Evolutionary conservation across 2,329 filamentous ascomycete genomes (phyloP).

Genomic region (Colletotrichum incanum): DNA sequence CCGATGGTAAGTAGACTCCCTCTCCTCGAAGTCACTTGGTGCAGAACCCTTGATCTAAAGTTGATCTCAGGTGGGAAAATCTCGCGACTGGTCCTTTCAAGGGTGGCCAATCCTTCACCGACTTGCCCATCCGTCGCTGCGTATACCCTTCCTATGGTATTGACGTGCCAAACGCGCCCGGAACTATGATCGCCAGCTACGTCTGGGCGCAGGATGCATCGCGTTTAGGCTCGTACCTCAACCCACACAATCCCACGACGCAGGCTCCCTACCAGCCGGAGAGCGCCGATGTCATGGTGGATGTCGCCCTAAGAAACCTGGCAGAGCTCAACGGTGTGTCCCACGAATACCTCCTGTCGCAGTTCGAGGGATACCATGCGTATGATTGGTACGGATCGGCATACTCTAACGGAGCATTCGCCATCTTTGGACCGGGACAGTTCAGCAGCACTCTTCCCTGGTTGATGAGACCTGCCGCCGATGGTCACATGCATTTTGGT

Average conservation of each 20-base stretch:
- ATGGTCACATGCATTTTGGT: constrained; percentile 47
- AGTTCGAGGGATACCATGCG: constrained; percentile 45
- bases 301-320: constrained; percentile 44
- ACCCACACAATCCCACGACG: constrained; percentile 43
- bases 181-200: constrained; percentile 48
- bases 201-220: constrained; percentile 47
- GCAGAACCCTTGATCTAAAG: not conserved
- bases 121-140: constrained; percentile 51
- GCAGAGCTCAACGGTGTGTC: constrained; percentile 46
- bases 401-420: constrained; percentile 47
- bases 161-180: constrained; percentile 43
- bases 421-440: constrained; percentile 47
- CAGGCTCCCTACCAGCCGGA: constrained; percentile 43
- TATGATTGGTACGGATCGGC: constrained; percentile 48
- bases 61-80: constrained; percentile 43
- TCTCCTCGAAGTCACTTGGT: too few species aligned
- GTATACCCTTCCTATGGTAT: constrained; percentile 54
- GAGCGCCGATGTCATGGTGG: constrained; percentile 44
- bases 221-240: constrained; percentile 47
- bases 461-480: constrained; percentile 46
- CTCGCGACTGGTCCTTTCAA: constrained; percentile 45
- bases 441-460: constrained; percentile 46
- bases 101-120: constrained; percentile 49
- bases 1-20: constrained; percentile 45
- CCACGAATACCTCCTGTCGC: constrained; percentile 41